Base-by-base conservation (phyloP, 768 basidiomycete species). In the Fistulinella prunicolor region DNA sequence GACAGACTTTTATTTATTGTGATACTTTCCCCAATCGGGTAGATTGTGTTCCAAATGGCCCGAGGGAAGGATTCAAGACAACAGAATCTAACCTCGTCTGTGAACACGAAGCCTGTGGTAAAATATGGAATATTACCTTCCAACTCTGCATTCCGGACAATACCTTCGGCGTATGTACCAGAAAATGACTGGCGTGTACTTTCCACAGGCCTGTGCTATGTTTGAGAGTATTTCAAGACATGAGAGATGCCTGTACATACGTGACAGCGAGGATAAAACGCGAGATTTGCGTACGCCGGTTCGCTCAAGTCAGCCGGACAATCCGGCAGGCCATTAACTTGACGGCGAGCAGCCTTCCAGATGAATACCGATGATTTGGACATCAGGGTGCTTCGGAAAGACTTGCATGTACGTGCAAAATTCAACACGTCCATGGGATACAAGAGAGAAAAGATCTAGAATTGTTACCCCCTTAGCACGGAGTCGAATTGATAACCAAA, bases 301-400 rank as follows among this genome's bases (percentile, higher is more conserved):
- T 80, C 78, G 21, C 55, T 63, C 51, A 79, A 54, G 54, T 78
- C 77, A 9, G 52, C 35, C 0, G 78, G 79, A 49, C 74, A 74
- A 14, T 60, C 46, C 4, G 78, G 79, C 13, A 77, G 61, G 13
- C 65, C 71, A 30, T 60, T 57, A 9, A 74, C 60, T 42, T 64
- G 68, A 14, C 51, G 53, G 23, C 75, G 66, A 39, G 51, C 42
- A 17, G 34, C 44, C 41, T 42, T 57, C 66, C 67, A 52, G 53
- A 67, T 41, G 50, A 64, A 49, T 55, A 44, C 43, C 54, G 66
- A 47, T 56, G 69, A 35, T 51, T 38, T 56, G 30, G 38, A 50
- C 62, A 73, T 68, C 14, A 79, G 65, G 6, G 75, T 52, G 13
- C 46, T 56, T n/a, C 76, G 68, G 38, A 78, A 58, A 21, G 59